Base-by-base conservation (phyloP, 495 filamentous ascomycete species). In the Podospora appendiculata region DNA sequence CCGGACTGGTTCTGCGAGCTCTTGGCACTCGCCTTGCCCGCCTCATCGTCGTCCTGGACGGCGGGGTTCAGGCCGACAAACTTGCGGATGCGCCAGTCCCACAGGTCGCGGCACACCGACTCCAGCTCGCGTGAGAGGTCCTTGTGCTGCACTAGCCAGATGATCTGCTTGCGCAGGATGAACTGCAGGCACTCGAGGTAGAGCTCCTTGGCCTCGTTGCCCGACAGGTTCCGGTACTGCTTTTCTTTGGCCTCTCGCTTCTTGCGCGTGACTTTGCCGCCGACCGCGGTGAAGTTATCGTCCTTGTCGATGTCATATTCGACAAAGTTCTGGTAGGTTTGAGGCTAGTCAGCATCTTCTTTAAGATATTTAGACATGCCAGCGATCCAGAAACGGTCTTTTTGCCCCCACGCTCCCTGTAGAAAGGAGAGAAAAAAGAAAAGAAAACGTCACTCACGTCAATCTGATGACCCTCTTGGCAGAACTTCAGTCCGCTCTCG, bases 161-260 rank as follows among this genome's bases (percentile, higher is more conserved):
- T 32, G 18, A 75, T 53, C 52, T 75, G 72, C 36, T 60, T 67
- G 16, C 71, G 47, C 34, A 72, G 50, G 32, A 98, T 80, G n/a
- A 96, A 69, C 67, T 97, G 93, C 48, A 89, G 82, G 58, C 79
- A 84, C 64, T 92, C 84, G 38, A 98, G 70, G 66, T 84, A 95
- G n/a, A 95, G 76, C 54, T 86, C 79, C 49, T 79, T 76, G 25
- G 85, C 91, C 41, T 80, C 70, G 45, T 74, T 72, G 47, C 89
- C 90, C 8, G 69, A 64, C 47, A 83, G 59, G 69, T 81, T 69
- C 80, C 80, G 79, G 41, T 73, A 75, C 48, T 76, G 76, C 52
- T 77, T 81, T 59, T 74, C 66, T 35, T 79, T 72, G 46, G 71
- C 69, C 51, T 76, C 82, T 53, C 76, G 65, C 50, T 71, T 59